Conservation (phyloP, 108 stramenopile genomes). For the Discostella pseudostelligera region DNA sequence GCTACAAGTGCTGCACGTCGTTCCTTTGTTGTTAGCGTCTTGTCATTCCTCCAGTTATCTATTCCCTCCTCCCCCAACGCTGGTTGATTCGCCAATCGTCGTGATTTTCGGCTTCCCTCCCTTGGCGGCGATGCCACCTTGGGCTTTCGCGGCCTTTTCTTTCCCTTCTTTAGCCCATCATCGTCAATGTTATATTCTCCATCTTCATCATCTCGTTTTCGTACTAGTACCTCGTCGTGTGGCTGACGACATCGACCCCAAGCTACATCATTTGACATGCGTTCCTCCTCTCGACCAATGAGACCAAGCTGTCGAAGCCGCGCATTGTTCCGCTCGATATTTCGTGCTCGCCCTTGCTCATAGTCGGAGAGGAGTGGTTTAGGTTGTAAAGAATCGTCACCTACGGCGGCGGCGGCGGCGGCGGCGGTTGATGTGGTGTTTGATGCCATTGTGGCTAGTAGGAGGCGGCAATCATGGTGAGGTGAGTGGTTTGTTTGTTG, state of each 20-base stretch:
- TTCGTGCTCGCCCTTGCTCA: constrained; percentile 57
- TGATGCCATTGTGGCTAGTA: constrained; percentile 1
- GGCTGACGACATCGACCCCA: constrained; percentile 31
- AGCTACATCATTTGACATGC: constrained; percentile 62
- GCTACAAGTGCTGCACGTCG: constrained; percentile 49
- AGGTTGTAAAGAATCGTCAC: neutral
- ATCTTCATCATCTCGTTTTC: constrained; percentile 7
- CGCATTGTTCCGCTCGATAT: constrained; percentile 82
- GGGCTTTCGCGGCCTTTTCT: constrained; percentile 4
- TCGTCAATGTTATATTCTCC: constrained; percentile 1
- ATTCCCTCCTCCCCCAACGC: neutral
- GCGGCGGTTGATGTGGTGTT: neutral
- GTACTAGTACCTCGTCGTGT: constrained; percentile 2
- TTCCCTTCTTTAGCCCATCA: constrained; percentile 9
- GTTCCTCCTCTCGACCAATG: constrained; percentile 61
- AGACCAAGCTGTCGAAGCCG: constrained; percentile 67
- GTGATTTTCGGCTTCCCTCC: constrained; percentile 58
- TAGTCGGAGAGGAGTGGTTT: constrained; percentile 46
- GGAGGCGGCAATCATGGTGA: too few species aligned
- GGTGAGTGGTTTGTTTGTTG: too few species aligned
- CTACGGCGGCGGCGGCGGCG: neutral
- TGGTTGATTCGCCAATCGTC: constrained; percentile 49
- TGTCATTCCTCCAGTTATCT: too few species aligned
- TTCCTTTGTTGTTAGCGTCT: constrained; percentile 36
- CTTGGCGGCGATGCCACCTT: constrained; percentile 7